phyloP scores from a whole-genome alignment of 2,329 filamentous ascomycete genomes.

The Xylogone sp. region DNA sequence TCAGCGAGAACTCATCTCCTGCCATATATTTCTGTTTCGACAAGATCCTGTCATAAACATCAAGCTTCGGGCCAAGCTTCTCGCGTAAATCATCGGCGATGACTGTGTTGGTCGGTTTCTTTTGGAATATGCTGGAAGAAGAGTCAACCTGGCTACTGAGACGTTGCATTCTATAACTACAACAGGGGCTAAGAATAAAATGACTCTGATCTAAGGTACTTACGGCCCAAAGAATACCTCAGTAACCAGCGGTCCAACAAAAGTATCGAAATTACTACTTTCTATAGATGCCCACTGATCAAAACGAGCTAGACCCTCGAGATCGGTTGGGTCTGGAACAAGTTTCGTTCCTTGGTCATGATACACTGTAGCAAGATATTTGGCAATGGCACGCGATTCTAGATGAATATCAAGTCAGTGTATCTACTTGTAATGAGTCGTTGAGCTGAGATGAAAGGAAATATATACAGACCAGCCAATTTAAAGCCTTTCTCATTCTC shows the following conservation, averaged over 20 bases:
- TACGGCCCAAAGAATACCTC: neutral
- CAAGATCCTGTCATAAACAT: neutral
- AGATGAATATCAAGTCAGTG: neutral
- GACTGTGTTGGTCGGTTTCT: neutral
- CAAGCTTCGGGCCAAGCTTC: neutral
- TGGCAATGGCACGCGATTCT: neutral
- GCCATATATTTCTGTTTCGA: neutral
- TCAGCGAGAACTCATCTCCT: neutral
- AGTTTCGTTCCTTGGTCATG: constrained; percentile 1
- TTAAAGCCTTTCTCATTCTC: neutral
- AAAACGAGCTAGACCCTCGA: constrained; percentile 1
- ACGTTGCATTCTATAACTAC: too few species aligned
- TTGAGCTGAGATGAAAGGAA: neutral
- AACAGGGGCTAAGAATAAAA: neutral
- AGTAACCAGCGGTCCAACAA: constrained; percentile 32
- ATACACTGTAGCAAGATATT: neutral
- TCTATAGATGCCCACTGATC: constrained; percentile 4
- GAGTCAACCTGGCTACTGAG: too few species aligned
- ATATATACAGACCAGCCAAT: neutral
- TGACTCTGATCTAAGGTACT: neutral
- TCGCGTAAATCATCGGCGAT: neutral
- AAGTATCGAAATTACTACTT: constrained; percentile 18
- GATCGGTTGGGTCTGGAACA: constrained; percentile 1
- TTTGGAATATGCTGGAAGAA: neutral
- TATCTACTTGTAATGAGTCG: neutral